These are phyloP conservation scores for Exophiala dermatitidis DNA, from an alignment of 2,329 filamentous ascomycete genomes.

Conservation along the genomic window DNA sequence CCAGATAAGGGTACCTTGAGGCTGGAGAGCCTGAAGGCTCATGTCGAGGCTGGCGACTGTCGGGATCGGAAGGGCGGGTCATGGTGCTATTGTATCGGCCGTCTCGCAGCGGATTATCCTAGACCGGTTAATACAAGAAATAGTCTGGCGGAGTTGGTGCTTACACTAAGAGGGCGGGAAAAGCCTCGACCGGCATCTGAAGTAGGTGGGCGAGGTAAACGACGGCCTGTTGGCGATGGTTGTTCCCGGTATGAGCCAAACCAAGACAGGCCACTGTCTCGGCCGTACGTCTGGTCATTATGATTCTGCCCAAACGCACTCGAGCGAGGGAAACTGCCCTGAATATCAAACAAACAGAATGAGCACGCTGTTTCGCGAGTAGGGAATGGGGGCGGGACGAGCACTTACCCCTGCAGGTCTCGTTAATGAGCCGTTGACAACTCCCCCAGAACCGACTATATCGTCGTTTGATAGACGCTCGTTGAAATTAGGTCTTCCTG, in stretches of 20 bases:
- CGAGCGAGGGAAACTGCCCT: conserved; percentile 5
- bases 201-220: conserved; percentile 6
- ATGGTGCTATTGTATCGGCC: conserved; percentile 1
- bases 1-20: conserved; percentile 9
- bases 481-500: background rate
- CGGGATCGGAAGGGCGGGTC: conserved; percentile 14
- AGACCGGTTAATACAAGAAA: background rate
- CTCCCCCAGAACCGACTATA: background rate
- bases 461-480: background rate
- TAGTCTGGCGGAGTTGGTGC: background rate
- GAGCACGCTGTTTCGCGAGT: background rate
- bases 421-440: background rate
- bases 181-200: background rate
- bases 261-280: conserved; percentile 3
- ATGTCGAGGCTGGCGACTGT: conserved; percentile 11
- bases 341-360: background rate
- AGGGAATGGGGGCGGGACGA: background rate
- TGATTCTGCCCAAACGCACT: background rate
- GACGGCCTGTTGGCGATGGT: conserved; percentile 5
- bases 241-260: conserved; percentile 6
- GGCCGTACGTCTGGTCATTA: conserved; percentile 3
- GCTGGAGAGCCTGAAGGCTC: conserved; percentile 1
- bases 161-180: conserved; percentile 5
- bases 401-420: background rate
- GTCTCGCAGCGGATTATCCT: conserved; percentile 9